Percentiles rank a stretch among this genome's conserved stretches.
These are phyloP conservation scores for Fusarium sp. DNA, from an alignment of 2,329 filamentous ascomycete genomes.

Conservation along the genomic window DNA sequence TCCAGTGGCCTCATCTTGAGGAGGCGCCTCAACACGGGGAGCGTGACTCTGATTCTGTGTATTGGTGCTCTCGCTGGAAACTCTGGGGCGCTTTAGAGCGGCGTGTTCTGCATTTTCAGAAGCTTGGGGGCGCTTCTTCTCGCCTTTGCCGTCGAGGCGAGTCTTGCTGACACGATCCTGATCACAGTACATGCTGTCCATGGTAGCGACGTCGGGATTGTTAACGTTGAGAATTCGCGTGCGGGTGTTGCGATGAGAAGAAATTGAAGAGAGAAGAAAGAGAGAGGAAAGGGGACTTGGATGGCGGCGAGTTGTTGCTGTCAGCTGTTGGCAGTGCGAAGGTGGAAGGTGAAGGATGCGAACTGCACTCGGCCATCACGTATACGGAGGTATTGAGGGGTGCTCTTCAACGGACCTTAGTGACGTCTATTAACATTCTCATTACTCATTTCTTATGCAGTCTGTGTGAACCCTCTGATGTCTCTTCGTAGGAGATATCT, in stretches of 20 bases:
- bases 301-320: neutral
- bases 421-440: rapidly evolving
- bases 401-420: rapidly evolving
- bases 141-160: neutral
- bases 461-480: neutral
- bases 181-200: neutral
- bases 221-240: neutral
- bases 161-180: neutral
- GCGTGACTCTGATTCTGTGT: too few relatives aligned
- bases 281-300: too few relatives aligned
- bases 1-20: neutral
- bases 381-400: neutral
- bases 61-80: rapidly evolving
- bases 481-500: neutral
- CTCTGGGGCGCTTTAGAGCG: rapidly evolving
- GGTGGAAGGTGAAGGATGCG: rapidly evolving
- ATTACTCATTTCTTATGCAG: rapidly evolving
- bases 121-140: neutral
- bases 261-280: neutral
- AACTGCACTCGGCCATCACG: neutral
- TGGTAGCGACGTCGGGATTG: neutral
- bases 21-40: rapidly evolving
- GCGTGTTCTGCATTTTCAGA: rapidly evolving
- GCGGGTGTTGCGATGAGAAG: neutral
- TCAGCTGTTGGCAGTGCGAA: neutral